Evolutionary conservation across 306 rosid genomes (phyloP), one percentile per base, ranked within the genome.

Genomic region (Casuarina equisetifolia): DNA sequence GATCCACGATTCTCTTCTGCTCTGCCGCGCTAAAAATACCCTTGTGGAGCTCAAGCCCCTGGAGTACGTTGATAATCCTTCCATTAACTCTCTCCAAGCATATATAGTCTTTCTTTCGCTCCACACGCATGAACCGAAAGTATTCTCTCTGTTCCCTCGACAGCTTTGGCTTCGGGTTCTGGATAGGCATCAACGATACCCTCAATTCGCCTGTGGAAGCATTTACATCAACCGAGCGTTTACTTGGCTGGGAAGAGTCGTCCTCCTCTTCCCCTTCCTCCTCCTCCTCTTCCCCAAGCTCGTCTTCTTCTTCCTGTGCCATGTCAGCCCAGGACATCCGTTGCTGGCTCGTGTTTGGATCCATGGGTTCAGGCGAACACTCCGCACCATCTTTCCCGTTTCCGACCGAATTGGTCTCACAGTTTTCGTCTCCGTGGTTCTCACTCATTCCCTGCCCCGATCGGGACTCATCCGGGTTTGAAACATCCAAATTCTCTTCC

Each of bases 311-410:
- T 75, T 95, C 98, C 72, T 90, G 97, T 3, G 89, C 97, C 97
- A 96, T 96, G 76, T 96, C 99, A 2, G 99, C 99, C 99, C 99
- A 96, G n/a, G 93, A 93, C 87, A 86, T 79, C 6, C 91, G 86
- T 46, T 75, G 76, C 51, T 81, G 77, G 54, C 53, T 73, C 39
- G 51, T 74, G 53, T 74, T 89, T 6, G 64, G 64, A 19, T 9
- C 71, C 11, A 40, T 68, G 15, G 70, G 64, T 78, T 82, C 85
- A 48, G 82, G 78, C 25, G 44, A 51, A 49, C 72, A 87, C 13
- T 83, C 91, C 0, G 73, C 81, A 6, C 72, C 89, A 63, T 86
- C 87, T 54, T 89, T 86, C 91, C 89, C 85, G 73, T 89, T 89
- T 70, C 89, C 91, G 5, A 84, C 78, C 2, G 96, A 91, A 78